phyloP scores from a whole-genome alignment of 768 basidiomycete genomes.

The Lentinula boryana region DNA sequence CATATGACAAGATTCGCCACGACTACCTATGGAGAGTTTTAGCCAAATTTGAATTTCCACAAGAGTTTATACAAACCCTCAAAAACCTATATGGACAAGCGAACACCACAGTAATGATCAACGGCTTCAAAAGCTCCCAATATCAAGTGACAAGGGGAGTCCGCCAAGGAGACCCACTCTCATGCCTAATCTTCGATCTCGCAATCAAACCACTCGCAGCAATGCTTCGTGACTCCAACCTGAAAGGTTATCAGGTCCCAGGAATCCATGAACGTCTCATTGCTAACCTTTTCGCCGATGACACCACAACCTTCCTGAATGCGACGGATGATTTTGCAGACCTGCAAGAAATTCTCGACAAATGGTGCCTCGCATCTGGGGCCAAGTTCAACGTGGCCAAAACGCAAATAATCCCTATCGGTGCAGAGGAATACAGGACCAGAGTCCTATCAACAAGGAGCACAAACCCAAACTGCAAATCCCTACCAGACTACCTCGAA shows the following conservation, averaged over 20 bases:
- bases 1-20: constrained; percentile 29
- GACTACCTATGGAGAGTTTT: constrained; percentile 23
- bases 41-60: constrained; percentile 15
- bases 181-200: constrained; percentile 21
- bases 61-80: constrained; percentile 20
- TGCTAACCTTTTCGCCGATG: constrained; percentile 19
- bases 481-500: background rate
- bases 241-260: constrained; percentile 12
- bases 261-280: constrained; percentile 6
- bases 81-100: constrained; percentile 21
- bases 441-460: background rate
- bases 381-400: constrained; percentile 18
- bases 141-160: constrained; percentile 26
- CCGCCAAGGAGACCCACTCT: constrained; percentile 26
- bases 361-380: constrained; percentile 2
- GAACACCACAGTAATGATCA: constrained; percentile 25
- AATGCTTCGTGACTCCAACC: constrained; percentile 6
- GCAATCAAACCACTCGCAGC: constrained; percentile 22
- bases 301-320: constrained; percentile 15
- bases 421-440: constrained; percentile 1
- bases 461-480: background rate
- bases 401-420: constrained; percentile 17
- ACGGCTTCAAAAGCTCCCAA: constrained; percentile 18
- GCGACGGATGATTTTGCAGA: background rate
- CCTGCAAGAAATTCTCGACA: constrained; percentile 2